A percentile compares a stretch with the other conserved stretches of the same genome.
phyloP scores from a whole-genome alignment of 2,329 filamentous ascomycete genomes.

The Pseudogymnoascus sp. region DNA sequence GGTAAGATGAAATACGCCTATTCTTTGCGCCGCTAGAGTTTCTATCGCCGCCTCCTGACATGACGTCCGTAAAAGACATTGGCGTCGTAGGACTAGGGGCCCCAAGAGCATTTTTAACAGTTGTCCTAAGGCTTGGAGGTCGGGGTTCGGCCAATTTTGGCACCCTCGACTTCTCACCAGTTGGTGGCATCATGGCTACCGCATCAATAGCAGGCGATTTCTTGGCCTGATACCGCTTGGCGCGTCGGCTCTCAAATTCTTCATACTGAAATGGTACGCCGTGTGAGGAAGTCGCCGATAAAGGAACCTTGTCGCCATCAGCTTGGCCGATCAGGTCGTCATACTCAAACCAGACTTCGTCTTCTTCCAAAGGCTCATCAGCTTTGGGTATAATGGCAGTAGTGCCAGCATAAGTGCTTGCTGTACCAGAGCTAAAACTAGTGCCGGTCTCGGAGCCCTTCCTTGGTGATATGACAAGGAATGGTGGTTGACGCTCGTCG shows the following conservation, averaged over 20 bases:
- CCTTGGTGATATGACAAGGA: slow-evolving; percentile 64
- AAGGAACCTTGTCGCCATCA: slow-evolving; percentile 37
- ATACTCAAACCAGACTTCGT: slow-evolving; percentile 86
- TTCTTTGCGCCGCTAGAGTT: slow-evolving; percentile 24
- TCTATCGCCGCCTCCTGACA: slow-evolving; percentile 35
- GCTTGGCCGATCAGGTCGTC: slow-evolving; percentile 75
- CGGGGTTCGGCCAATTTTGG: slow-evolving; percentile 12
- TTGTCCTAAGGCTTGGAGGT: slow-evolving; percentile 44
- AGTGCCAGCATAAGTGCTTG: slow-evolving; percentile 49
- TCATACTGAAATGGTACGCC: slow-evolving; percentile 51
- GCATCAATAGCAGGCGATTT: slow-evolving; percentile 19
- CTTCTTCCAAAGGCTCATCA: slow-evolving; percentile 59
- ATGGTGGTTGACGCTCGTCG: slow-evolving; percentile 29
- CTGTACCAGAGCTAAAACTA: slow-evolving; percentile 53
- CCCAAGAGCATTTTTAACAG: slow-evolving; percentile 42
- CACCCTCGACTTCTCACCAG: slow-evolving; percentile 13
- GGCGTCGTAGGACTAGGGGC: slow-evolving; percentile 37
- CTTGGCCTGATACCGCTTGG: slow-evolving; percentile 18
- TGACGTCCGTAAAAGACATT: slow-evolving; percentile 37
- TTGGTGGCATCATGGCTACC: slow-evolving; percentile 16
- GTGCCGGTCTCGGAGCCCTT: slow-evolving; percentile 61
- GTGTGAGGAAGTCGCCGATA: slow-evolving; percentile 48
- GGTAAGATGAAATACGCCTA: slow-evolving; percentile 28
- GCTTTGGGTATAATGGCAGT: slow-evolving; percentile 59
- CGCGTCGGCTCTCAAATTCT: slow-evolving; percentile 32